Base-by-base conservation (phyloP, 352 stramenopile species). In the Achlya hypogyna region DNA sequence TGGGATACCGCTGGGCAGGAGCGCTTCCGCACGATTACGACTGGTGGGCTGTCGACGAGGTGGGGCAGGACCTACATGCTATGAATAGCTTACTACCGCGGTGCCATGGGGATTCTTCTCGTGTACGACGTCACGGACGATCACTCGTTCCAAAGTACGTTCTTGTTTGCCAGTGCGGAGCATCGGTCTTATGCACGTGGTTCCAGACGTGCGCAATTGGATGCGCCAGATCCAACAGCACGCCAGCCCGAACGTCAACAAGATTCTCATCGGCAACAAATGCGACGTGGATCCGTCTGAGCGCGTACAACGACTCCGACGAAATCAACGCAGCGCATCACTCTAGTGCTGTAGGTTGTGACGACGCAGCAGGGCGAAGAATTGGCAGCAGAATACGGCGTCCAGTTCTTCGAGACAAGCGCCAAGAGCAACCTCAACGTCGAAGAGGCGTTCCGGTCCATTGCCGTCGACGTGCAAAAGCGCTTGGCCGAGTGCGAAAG, bases 251-350 rank as follows among this genome's bases (percentile, higher is more conserved):
- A 98, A 99, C 81, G 95, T 99, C 27, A 98, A 99, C 82, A 99
- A 99, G 79, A 95, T 99, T 42, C 82, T 99, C 9, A 96, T 99
- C 28, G 98, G 96, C 53, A 99, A 99, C 88, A 99, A 99, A 79
- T 98, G 90, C 69, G 98, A 99, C 79, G 86, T 99, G 22, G 87
- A 98, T 69, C 76, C 81, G n/a, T 96, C 91, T 10, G 89, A 98
- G 71, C 91, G 97, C 72, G 93, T 98, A 68, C 63, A n/a, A 29
- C 34, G 5, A 12, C 29, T 5, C 42, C 22, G 23, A 27, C n/a
- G 16, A 5, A 23, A 29, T 28, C 25, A 59, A 22, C 12, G 20
- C 18, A 6, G 20, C 25, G 6, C 25, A 20, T 35, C 6, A 5
- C 25, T 34, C 27, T 31, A 47, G 18, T 51, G 14, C 6, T 14